Base-by-base conservation (phyloP, 108 stramenopile genomes). In the Pelagomonas calceolata region DNA sequence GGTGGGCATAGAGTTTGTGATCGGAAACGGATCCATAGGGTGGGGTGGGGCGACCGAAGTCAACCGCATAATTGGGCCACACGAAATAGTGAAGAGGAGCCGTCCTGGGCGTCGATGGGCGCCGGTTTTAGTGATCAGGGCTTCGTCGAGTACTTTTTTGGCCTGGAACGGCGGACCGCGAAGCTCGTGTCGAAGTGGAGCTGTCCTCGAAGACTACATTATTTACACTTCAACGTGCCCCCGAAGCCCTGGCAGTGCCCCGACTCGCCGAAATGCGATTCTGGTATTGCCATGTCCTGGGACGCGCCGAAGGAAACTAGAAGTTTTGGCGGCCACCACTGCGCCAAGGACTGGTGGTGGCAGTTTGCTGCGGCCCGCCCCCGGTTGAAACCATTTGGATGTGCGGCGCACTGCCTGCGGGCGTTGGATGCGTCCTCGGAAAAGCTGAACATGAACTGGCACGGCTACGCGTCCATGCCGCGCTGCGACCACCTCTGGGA, bases 401-500 rank as follows among this genome's bases (percentile, higher is more conserved):
- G 51, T 26, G 51, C 51, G 51, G 51, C 51, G 51, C 10, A 1
- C 21, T 60, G 51, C 51, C 21, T 60, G 21, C 21, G 21, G 21
- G 51, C 3, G 21, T 26, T 60, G 21, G 51, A 60, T 26, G 51
- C 14, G 51, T 17, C 51, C 51, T 4, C 51, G 7, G 26, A 4
- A 3, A 3, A 1, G 21, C 51, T 17, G 21, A 26, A 26, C 51
- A 26, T 26, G 21, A 26, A 60, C 26, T 60, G 18, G 21, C 21
- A 17, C 51, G 29, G 29, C 51, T 60, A 60, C 51, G 29, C 7
- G 7, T 1, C 7, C 51, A 26, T 16, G 21, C 3, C 3, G 21
- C 51, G 51, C 14, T 60, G 51, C 51, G 51, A 17, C 51, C 51
- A 60, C 51, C 51, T 60, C 51, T 60, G 51, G 51, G 51, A 60